Base-by-base conservation (phyloP, 2,329 filamentous ascomycete species). In the Apiospora koreana region DNA sequence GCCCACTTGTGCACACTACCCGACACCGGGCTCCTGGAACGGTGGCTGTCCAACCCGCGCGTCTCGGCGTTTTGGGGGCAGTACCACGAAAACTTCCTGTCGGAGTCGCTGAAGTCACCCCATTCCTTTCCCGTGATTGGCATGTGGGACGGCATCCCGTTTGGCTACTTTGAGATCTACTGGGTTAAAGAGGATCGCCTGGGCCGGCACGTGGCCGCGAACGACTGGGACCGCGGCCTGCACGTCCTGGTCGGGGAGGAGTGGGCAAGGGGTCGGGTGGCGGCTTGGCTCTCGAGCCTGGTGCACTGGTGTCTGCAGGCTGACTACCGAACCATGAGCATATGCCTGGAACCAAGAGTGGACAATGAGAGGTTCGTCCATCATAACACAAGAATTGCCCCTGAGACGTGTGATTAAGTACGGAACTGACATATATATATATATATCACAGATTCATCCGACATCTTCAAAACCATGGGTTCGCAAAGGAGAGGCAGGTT, bases 131-230 rank as follows among this genome's bases (percentile, higher is more conserved):
- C 96, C 0, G 94, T 92, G 0, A 95, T 98, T 72, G 96, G 93
- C 0, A 91, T 94, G 79, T 99, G 95, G 93, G 94, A 98, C 75
- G 95, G 94, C 14, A 92, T 95, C 71, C 95, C 95, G 0, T 99
- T 98, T 82, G 96, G 94, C 0, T 99, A 97, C 79, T 98, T 99
- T 79, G 96, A 99, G 83, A 88, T 99, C 43, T 99, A 99, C 83
- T 99, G 96, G 95, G 94, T 96, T 3, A 97, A 97, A 77, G 96
- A 99, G 79, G 96, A 98, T 77, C 83, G 86, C 0, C 80, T 99
- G 0, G 94, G 93, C 0, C 87, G 86, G 65, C 86, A 94, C 73
- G 81, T 97, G 4, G 86, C 88, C 3, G 89, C 91, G 0, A 89
- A 88, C 9, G 93, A 97, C 76, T 98, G 92, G 81, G 95, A 98